phyloP scores from a whole-genome alignment of 2,329 filamentous ascomycete genomes.

The Hypoxylon sp. region DNA sequence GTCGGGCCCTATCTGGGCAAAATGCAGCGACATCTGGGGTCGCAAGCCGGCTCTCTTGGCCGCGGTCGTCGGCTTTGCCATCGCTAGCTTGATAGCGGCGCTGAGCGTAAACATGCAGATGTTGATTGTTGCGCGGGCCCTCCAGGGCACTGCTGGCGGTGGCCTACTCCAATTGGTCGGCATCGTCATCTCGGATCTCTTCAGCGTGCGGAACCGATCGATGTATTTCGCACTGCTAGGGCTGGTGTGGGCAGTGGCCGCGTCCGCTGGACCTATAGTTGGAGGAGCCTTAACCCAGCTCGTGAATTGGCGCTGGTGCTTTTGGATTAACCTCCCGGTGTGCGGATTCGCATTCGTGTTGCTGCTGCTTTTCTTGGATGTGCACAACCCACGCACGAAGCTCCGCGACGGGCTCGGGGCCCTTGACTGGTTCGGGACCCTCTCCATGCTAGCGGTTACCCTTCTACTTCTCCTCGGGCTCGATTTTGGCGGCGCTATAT shows the following conservation, averaged over 20 bases:
- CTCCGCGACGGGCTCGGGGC: constrained; percentile 62
- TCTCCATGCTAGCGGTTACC: constrained; percentile 54
- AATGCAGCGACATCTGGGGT: constrained; percentile 58
- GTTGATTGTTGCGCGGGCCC: constrained; percentile 53
- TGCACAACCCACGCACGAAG: constrained; percentile 58
- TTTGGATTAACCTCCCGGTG: constrained; percentile 46
- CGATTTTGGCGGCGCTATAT: constrained; percentile 57
- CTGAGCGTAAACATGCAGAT: constrained; percentile 52
- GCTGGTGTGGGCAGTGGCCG: constrained; percentile 63
- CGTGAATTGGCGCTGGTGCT: constrained; percentile 46
- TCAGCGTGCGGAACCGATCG: constrained; percentile 50
- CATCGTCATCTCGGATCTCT: constrained; percentile 55
- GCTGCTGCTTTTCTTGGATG: constrained; percentile 51
- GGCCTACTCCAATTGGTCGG: constrained; percentile 54
- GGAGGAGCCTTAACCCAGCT: constrained; percentile 45
- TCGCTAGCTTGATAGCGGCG: constrained; percentile 55
- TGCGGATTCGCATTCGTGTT: constrained; percentile 39
- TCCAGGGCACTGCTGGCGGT: constrained; percentile 55
- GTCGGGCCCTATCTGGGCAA: constrained; percentile 69
- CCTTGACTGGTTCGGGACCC: constrained; percentile 55
- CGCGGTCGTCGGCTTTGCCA: constrained; percentile 53
- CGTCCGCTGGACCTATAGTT: constrained; percentile 41
- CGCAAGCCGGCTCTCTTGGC: constrained; percentile 55
- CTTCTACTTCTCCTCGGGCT: constrained; percentile 56
- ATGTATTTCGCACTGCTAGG: constrained; percentile 52